A percentile compares a stretch with the other conserved stretches of the same genome.
These are phyloP conservation scores for Saccharum hybrid DNA, from an alignment of 202 grass and related monocot species.

Conservation along the genomic window DNA sequence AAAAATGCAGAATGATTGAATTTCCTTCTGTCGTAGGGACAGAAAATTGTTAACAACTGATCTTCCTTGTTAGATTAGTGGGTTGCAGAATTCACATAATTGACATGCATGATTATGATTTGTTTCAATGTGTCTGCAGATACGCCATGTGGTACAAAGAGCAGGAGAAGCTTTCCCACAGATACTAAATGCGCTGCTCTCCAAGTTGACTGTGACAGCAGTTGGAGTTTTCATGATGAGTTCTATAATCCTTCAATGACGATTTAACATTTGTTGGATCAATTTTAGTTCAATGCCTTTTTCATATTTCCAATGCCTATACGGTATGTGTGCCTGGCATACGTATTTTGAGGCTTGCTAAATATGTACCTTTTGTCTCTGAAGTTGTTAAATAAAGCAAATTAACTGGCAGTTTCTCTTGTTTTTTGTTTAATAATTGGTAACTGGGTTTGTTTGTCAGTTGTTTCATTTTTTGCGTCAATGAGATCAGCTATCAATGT, in stretches of 20 bases:
- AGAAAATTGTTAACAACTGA: neutral
- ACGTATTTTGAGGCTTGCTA: slow-evolving; percentile 40
- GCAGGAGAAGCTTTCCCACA: slow-evolving; percentile 90
- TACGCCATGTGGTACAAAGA: slow-evolving; percentile 91
- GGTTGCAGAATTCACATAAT: neutral
- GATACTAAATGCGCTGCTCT: slow-evolving; percentile 52
- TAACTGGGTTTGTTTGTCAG: neutral
- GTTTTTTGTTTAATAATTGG: neutral
- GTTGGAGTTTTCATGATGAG: slow-evolving; percentile 27
- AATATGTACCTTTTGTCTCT: slow-evolving; percentile 15
- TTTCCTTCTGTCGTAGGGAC: neutral
- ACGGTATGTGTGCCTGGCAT: slow-evolving; percentile 33
- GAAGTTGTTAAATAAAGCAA: slow-evolving; percentile 53
- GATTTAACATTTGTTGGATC: slow-evolving; percentile 41
- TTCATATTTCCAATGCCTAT: slow-evolving; percentile 27
- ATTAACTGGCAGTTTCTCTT: slow-evolving; percentile 15
- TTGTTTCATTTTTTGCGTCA: neutral
- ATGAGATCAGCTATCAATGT: neutral
- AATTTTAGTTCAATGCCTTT: slow-evolving; percentile 26
- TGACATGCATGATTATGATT: slow-evolving; percentile 12
- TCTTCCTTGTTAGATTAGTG: neutral
- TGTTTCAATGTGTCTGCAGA: slow-evolving; percentile 47
- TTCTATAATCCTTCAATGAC: slow-evolving; percentile 37
- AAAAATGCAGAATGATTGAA: neutral
- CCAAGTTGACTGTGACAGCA: neutral